Base-by-base conservation (phyloP, 495 filamentous ascomycete species). In the Xylaria castorea region DNA sequence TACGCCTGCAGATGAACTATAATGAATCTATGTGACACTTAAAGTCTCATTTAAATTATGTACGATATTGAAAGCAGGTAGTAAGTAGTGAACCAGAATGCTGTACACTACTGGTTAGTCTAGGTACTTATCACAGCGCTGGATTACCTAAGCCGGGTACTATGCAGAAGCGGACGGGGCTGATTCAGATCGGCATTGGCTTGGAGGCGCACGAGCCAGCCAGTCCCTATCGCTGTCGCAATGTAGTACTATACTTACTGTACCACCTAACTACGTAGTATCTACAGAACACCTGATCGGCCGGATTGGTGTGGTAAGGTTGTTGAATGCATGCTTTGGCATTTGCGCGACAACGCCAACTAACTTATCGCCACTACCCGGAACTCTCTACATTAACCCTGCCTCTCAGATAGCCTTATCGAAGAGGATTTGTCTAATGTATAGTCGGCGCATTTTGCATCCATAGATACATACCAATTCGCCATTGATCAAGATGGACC, bases 401-500 rank as follows among this genome's bases (percentile, higher is more conserved):
- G 2, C 22, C 42, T 25, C 18, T 7, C 32, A 1, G 44, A 25
- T 42, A 30, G 12, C 36, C 22, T 70, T 32, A 14, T 30, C 55
- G 16, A 11, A n/a, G 12, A 46, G 27, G 16, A 25, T 34, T 70
- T 34, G 58, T 46, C 18, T 62, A n/a, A 50, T 63, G 57, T 53
- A 22, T 46, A 63, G 14, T 40, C 11, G 44, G 46, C 68, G 11
- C 30, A 34, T 46, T 48, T 38, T 42, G 11, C 32, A 46, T 53
- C n/a, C 16, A 38, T 70, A 62, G 44, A 46, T 51, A 51, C n/a
- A 46, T 51, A 51, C n/a, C 69, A 38, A 55, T 18, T 34, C 50
- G 48, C 50, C 38, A 22, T 38, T 40, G 25, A 57, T 36, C 70
- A 67, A 50, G 32, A 80, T 80, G 78, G 75, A 75, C 22, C 74